Evolutionary conservation across 2,329 filamentous ascomycete species (phyloP).

Genomic region (Blastomyces gilchristii): DNA sequence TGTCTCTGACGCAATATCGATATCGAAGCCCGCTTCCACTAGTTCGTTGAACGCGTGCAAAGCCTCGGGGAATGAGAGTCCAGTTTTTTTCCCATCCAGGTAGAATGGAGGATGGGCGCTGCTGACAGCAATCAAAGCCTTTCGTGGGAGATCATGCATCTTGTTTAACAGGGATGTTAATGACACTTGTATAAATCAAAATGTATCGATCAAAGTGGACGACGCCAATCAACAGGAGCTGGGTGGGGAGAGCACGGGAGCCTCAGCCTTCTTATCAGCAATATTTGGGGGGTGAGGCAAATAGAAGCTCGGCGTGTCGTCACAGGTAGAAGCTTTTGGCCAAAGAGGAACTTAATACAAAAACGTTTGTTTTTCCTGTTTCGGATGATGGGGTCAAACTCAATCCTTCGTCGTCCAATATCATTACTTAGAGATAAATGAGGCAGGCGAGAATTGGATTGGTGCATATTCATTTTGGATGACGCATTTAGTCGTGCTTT

Average conservation of each 20-base stretch:
- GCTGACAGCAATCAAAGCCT: slow-evolving; percentile 18
- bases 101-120: slow-evolving; percentile 22
- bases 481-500: background rate
- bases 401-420: background rate
- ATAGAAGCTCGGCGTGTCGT: background rate
- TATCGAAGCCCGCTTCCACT: slow-evolving; percentile 36
- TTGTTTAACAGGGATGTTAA: background rate
- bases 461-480: slow-evolving; percentile 3
- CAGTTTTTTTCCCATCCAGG: slow-evolving; percentile 20
- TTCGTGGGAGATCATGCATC: slow-evolving; percentile 15
- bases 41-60: slow-evolving; percentile 16
- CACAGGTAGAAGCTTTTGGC: background rate
- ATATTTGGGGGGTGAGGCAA: background rate
- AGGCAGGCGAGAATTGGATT: background rate
- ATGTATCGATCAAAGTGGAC: background rate
- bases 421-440: background rate
- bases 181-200: background rate
- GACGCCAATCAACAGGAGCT: background rate
- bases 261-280: background rate
- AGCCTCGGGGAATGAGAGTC: slow-evolving; percentile 16
- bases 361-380: background rate
- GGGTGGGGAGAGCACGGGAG: background rate
- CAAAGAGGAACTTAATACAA: background rate
- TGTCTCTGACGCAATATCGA: slow-evolving; percentile 38
- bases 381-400: background rate